A percentile compares a stretch with the other conserved stretches of the same genome.
These are phyloP conservation scores for Colletotrichum horii DNA, from an alignment of 2,329 filamentous ascomycete genomes.

Conservation along the genomic window DNA sequence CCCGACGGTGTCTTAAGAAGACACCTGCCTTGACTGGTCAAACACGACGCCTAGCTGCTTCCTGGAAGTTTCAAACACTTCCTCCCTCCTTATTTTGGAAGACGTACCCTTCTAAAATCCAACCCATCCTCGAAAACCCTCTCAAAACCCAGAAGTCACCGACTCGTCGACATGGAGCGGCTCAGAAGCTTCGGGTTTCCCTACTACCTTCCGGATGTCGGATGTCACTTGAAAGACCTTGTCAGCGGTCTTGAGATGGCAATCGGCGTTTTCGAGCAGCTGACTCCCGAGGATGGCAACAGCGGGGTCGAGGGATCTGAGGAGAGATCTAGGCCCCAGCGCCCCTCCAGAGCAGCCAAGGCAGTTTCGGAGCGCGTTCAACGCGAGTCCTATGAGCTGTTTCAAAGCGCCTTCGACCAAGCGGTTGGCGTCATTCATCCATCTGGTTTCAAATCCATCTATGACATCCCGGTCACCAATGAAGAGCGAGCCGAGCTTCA, in stretches of 20 bases:
- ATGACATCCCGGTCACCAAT: background rate
- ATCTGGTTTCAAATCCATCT: slow-evolving; percentile 18
- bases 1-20: background rate
- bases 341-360: slow-evolving; percentile 5
- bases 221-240: background rate
- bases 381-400: slow-evolving; percentile 11
- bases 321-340: background rate
- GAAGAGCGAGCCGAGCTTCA: background rate
- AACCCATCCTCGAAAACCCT: background rate
- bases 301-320: background rate
- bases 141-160: background rate
- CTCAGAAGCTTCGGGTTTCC: background rate
- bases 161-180: background rate
- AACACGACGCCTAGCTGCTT: background rate
- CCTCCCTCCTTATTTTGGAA: background rate
- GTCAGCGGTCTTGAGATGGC: background rate
- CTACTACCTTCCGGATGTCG: background rate
- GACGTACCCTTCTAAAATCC: background rate
- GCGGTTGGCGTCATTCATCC: slow-evolving; percentile 11
- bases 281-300: background rate
- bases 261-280: slow-evolving; percentile 3
- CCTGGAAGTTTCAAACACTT: background rate
- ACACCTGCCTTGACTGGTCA: background rate
- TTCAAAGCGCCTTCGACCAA: slow-evolving; percentile 25
- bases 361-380: background rate